Conservation (phyloP, 352 stramenopile genomes). For the Pythium folliculosum region DNA sequence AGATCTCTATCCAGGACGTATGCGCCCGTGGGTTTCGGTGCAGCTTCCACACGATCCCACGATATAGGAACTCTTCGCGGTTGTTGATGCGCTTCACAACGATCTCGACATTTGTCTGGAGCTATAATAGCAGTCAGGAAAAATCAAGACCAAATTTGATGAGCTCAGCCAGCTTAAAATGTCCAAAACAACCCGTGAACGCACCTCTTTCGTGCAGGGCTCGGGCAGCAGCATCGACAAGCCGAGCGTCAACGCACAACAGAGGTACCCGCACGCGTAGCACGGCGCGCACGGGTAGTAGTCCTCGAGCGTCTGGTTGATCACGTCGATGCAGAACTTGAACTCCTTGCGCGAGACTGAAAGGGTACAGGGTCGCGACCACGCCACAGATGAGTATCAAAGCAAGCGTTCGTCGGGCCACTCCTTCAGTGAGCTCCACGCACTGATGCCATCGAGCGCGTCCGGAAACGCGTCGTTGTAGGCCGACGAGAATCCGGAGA, state of each 20-base stretch:
- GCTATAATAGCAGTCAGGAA: constrained; percentile 32
- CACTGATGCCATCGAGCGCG: constrained; percentile 70
- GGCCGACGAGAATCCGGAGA: constrained; percentile 52
- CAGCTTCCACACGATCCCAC: constrained; percentile 63
- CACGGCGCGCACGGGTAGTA: constrained; percentile 75
- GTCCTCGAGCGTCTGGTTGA: constrained; percentile 77
- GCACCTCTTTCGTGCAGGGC: constrained; percentile 68
- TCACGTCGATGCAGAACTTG: constrained; percentile 71
- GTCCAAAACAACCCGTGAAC: neutral
- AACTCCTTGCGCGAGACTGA: constrained; percentile 74
- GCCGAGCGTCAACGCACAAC: constrained; percentile 61
- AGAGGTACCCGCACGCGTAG: constrained; percentile 69
- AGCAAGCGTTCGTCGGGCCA: neutral
- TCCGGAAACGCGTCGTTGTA: constrained; percentile 62
- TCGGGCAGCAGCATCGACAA: constrained; percentile 62
- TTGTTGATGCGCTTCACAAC: constrained; percentile 69
- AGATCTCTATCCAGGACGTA: constrained; percentile 76
- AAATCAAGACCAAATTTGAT: too few relatives aligned
- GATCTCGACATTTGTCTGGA: constrained; percentile 62
- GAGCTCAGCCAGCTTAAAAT: neutral
- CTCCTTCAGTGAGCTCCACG: constrained; percentile 6
- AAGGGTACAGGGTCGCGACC: neutral
- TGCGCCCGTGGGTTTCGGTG: constrained; percentile 45
- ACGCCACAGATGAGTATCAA: neutral
- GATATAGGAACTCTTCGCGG: constrained; percentile 69